phyloP scores from a whole-genome alignment of 148 eudicot species.

The Cornus florida region DNA sequence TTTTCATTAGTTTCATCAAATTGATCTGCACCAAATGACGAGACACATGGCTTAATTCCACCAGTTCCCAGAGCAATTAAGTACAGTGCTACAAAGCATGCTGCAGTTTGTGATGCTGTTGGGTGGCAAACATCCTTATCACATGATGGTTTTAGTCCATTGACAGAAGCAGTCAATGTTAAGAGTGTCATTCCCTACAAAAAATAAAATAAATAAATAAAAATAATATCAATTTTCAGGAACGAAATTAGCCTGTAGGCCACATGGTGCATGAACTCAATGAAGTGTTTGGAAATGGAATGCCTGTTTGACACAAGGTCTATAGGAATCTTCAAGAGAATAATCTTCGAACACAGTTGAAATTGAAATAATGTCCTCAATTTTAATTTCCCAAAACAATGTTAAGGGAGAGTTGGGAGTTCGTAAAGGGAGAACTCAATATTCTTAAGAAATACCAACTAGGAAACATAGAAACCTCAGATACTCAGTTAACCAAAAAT shows the following conservation, averaged over 20 bases:
- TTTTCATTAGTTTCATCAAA: constrained; percentile 48
- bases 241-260: background rate
- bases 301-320: background rate
- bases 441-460: background rate
- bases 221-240: background rate
- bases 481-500: background rate
- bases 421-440: background rate
- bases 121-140: constrained; percentile 31
- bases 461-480: background rate
- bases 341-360: background rate
- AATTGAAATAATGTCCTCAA: background rate
- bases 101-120: constrained; percentile 21
- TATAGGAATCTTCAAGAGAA: background rate
- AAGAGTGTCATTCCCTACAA: constrained; percentile 50
- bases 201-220: background rate
- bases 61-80: constrained; percentile 59
- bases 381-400: background rate
- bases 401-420: background rate
- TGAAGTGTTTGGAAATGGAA: background rate
- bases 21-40: constrained; percentile 65
- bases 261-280: background rate
- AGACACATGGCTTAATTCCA: constrained; percentile 63
- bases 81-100: constrained; percentile 38
- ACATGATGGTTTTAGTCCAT: constrained; percentile 34
- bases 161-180: constrained; percentile 44